A percentile compares a stretch with the other conserved stretches of the same genome.
These are phyloP conservation scores for Fomitopsis betulina DNA, from an alignment of 1,284 basidiomycete genomes.

Conservation along the genomic window DNA sequence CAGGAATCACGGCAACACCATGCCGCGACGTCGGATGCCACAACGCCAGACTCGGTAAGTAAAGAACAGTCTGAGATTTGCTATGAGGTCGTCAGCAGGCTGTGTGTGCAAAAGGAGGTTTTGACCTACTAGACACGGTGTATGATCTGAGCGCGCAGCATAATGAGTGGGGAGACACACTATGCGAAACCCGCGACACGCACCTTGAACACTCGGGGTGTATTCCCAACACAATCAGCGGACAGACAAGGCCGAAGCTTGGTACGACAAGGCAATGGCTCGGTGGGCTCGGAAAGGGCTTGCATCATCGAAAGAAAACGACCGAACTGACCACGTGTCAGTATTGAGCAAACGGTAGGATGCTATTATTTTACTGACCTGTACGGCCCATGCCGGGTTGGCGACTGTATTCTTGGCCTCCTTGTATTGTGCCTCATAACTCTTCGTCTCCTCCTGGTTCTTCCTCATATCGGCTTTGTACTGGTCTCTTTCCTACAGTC, in stretches of 20 bases:
- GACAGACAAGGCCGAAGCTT: not conserved
- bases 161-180: not conserved
- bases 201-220: not conserved
- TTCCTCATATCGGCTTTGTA: not conserved
- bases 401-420: not conserved
- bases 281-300: not conserved
- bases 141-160: not conserved
- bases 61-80: not conserved
- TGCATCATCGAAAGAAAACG: not conserved
- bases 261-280: not conserved
- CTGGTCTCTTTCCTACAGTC: not conserved
- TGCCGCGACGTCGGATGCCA: not conserved
- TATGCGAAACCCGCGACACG: not conserved
- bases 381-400: not conserved
- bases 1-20: not conserved
- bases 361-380: not conserved
- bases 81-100: not conserved
- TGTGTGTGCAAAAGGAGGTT: not conserved
- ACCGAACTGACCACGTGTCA: not conserved
- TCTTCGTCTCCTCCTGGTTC: not conserved
- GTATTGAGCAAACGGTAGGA: no score
- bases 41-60: not conserved
- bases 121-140: not conserved
- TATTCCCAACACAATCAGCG: not conserved
- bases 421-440: not conserved